Evolutionary conservation across 345 rosid species (phyloP).

Genomic region (Eucalyptus fibrosa): DNA sequence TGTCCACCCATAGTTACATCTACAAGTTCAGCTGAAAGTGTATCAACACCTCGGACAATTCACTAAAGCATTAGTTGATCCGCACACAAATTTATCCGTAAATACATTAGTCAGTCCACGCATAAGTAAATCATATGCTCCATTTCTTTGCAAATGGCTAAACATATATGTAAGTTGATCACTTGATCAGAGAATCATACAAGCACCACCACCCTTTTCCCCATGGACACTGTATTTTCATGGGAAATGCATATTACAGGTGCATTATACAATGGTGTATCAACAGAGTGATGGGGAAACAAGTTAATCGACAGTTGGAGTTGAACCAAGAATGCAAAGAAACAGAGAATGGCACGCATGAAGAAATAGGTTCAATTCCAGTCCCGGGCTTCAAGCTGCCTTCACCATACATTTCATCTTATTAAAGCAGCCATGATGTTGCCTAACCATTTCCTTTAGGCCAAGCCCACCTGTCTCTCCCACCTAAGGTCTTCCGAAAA

Average conservation of each 20-base stretch:
- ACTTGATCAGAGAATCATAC: not conserved
- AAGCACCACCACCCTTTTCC: not conserved
- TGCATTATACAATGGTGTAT: not conserved
- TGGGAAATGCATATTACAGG: not conserved
- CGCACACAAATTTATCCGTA: accelerated
- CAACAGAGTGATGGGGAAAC: not conserved
- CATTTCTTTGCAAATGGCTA: not conserved
- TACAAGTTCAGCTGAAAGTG: not conserved
- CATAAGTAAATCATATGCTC: not conserved
- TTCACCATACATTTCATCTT: not conserved
- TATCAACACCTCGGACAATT: not conserved
- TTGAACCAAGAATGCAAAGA: not conserved
- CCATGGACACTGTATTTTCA: not conserved
- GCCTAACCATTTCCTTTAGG: not conserved
- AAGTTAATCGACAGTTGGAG: not conserved
- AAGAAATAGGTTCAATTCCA: not conserved
- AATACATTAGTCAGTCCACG: not conserved
- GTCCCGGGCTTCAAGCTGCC: not conserved
- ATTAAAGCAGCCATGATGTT: not conserved
- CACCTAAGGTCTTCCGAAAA: slow-evolving; percentile 46
- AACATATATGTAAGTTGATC: not conserved
- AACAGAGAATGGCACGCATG: not conserved
- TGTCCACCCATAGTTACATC: not conserved
- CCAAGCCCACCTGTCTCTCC: slow-evolving; percentile 48
- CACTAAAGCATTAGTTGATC: not conserved